Percentiles rank a stretch among this genome's conserved stretches.
Conservation (phyloP, 192 early-diverging fungal species). For the Coemansia sp. region DNA sequence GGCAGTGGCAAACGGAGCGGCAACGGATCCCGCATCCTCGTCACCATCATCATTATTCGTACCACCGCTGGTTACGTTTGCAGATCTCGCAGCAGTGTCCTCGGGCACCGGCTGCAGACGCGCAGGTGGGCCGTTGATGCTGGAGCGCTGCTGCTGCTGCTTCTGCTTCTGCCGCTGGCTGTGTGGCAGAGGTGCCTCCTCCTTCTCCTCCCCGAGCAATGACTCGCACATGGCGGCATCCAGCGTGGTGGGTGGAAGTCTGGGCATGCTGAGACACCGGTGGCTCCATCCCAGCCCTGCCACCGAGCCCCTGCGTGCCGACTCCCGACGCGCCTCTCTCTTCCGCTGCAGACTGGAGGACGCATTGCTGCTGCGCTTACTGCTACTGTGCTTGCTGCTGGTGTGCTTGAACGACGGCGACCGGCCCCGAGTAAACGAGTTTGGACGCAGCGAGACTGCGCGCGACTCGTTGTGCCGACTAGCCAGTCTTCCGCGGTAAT, state of each 20-base stretch:
- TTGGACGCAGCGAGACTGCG: constrained; percentile 28
- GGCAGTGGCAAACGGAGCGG: too few species aligned
- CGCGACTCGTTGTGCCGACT: constrained; percentile 10
- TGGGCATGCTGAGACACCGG: constrained; percentile 43
- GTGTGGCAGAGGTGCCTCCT: background rate
- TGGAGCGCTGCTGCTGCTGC: constrained; percentile 8
- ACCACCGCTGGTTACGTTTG: too few species aligned
- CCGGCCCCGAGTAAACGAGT: constrained; percentile 25
- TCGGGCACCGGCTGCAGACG: constrained; percentile 32
- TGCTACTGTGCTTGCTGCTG: background rate
- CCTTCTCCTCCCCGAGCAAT: constrained; percentile 22
- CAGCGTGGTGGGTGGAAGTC: constrained; percentile 36
- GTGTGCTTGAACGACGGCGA: background rate
- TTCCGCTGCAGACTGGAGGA: background rate
- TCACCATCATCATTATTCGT: too few species aligned
- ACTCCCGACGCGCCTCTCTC: background rate
- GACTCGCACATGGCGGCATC: constrained; percentile 39
- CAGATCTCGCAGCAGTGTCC: constrained; percentile 17
- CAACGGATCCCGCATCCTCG: too few species aligned
- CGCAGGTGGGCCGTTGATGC: background rate
- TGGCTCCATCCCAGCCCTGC: constrained; percentile 15
- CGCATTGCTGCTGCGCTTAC: background rate
- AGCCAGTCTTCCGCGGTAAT: constrained; percentile 8
- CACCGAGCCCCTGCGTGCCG: background rate
- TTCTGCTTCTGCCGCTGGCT: constrained; percentile 1